Percentiles rank a stretch among this genome's conserved stretches.
Evolutionary conservation across 495 filamentous ascomycete genomes (phyloP).

Genomic region (Evernia prunastri): DNA sequence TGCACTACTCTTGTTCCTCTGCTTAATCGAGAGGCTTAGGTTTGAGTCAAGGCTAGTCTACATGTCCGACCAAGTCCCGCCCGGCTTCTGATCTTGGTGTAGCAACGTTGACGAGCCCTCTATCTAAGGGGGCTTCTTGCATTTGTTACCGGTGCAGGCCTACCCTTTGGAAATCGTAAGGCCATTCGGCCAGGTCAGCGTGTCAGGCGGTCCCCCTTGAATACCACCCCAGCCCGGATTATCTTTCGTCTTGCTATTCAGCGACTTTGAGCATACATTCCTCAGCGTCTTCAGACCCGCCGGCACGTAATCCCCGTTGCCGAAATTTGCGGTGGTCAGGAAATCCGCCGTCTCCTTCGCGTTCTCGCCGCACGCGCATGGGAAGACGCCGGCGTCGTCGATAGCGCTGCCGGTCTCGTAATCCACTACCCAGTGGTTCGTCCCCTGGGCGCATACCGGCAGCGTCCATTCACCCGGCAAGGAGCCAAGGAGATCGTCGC

Average conservation of each 20-base stretch:
- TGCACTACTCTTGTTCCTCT: no score
- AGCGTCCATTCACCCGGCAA: slow-evolving; percentile 16
- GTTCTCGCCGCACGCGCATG: slow-evolving; percentile 12
- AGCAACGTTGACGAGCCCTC: no score
- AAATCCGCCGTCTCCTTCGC: slow-evolving; percentile 13
- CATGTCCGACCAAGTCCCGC: no score
- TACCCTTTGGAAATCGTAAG: no score
- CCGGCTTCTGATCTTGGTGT: no score
- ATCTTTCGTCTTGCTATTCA: background rate
- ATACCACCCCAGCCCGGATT: background rate
- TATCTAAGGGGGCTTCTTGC: no score
- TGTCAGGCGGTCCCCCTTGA: background rate
- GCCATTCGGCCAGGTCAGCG: background rate
- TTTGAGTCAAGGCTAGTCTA: no score
- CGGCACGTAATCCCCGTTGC: background rate
- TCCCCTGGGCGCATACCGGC: slow-evolving; percentile 13
- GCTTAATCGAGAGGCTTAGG: no score
- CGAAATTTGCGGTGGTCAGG: background rate
- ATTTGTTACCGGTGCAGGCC: no score
- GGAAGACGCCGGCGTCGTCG: slow-evolving; percentile 2
- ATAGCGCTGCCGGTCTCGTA: background rate
- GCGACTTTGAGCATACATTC: background rate
- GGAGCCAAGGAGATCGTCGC: background rate
- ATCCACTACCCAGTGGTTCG: slow-evolving; percentile 5
- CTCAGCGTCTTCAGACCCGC: background rate